Percentiles rank a stretch among this genome's conserved stretches.
Conservation (phyloP, 208 protist genomes). For the Crithidia expoeki region DNA sequence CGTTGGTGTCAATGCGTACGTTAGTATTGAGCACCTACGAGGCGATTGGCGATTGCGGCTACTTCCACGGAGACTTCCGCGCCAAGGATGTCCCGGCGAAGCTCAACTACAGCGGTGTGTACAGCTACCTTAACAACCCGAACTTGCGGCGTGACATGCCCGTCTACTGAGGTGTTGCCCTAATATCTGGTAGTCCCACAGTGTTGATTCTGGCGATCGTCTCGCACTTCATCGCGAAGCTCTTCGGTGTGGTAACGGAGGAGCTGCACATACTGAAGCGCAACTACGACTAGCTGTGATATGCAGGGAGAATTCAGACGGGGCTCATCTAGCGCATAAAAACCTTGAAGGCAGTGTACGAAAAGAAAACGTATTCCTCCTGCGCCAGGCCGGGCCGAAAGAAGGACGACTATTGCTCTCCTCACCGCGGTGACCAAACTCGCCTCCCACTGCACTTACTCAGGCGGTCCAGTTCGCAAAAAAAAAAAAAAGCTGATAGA, state of each 20-base stretch:
- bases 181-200: conserved; percentile 81
- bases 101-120: conserved; percentile 93
- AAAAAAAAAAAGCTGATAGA: too few species aligned
- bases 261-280: conserved; percentile 65
- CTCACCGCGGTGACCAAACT: neutral
- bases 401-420: conserved; percentile 27
- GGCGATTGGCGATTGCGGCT: conserved; percentile 92
- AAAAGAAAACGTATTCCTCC: conserved; percentile 37
- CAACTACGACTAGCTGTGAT: conserved; percentile 56
- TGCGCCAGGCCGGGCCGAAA: conserved; percentile 44
- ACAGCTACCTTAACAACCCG: conserved; percentile 96
- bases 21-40: conserved; percentile 81
- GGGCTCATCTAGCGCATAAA: conserved; percentile 56
- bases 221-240: conserved; percentile 74
- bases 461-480: too few species aligned
- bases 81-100: conserved; percentile 64
- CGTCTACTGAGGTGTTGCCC: conserved; percentile 87
- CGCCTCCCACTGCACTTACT: neutral
- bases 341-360: conserved; percentile 47
- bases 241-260: conserved; percentile 88
- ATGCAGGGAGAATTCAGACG: conserved; percentile 50
- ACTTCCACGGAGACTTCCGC: conserved; percentile 95
- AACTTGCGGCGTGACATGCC: conserved; percentile 89
- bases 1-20: conserved; percentile 88
- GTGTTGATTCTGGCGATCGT: conserved; percentile 81